These are phyloP conservation scores for Leccinum pachyderme DNA, from an alignment of 1,284 basidiomycete species.

Conservation along the genomic window DNA sequence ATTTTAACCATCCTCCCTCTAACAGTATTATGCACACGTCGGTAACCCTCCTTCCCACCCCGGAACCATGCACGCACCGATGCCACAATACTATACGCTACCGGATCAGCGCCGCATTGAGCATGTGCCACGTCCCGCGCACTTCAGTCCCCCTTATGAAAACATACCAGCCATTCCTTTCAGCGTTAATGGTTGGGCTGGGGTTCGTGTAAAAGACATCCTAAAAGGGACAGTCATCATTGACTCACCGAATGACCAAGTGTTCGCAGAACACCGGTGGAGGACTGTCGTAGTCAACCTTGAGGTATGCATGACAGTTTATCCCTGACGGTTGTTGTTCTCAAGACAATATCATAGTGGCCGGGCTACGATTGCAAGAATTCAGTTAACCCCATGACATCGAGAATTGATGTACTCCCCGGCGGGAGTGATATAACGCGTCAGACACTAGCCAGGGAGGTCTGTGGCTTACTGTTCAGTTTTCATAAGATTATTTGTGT, in stretches of 20 bases:
- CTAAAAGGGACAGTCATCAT: slow-evolving; percentile 8
- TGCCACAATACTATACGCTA: slow-evolving; percentile 23
- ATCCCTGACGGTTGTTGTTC: background rate
- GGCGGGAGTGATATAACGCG: slow-evolving; percentile 18
- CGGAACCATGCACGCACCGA: slow-evolving; percentile 5
- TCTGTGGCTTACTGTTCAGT: slow-evolving; percentile 13
- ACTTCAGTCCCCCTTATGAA: slow-evolving; percentile 17
- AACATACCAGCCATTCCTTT: slow-evolving; percentile 23
- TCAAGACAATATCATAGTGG: slow-evolving; percentile 20
- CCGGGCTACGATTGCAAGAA: slow-evolving; percentile 20
- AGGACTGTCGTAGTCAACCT: slow-evolving; percentile 21
- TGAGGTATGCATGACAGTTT: slow-evolving; percentile 13
- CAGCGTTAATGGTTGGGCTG: slow-evolving; percentile 19
- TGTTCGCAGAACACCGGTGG: slow-evolving; percentile 23
- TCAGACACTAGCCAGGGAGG: slow-evolving; percentile 18
- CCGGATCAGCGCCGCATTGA: slow-evolving; percentile 20
- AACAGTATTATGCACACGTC: slow-evolving; percentile 19
- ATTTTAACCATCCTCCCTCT: background rate
- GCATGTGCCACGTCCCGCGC: slow-evolving; percentile 21
- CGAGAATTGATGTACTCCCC: slow-evolving; percentile 14
- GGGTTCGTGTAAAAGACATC: slow-evolving; percentile 22
- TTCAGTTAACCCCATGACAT: slow-evolving; percentile 5
- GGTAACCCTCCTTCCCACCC: slow-evolving; percentile 27
- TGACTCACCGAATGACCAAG: slow-evolving; percentile 20
- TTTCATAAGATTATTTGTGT: slow-evolving; percentile 17